Evolutionary conservation across 208 protist genomes (phyloP).

Genomic region (Herpetomonas tarakana): DNA sequence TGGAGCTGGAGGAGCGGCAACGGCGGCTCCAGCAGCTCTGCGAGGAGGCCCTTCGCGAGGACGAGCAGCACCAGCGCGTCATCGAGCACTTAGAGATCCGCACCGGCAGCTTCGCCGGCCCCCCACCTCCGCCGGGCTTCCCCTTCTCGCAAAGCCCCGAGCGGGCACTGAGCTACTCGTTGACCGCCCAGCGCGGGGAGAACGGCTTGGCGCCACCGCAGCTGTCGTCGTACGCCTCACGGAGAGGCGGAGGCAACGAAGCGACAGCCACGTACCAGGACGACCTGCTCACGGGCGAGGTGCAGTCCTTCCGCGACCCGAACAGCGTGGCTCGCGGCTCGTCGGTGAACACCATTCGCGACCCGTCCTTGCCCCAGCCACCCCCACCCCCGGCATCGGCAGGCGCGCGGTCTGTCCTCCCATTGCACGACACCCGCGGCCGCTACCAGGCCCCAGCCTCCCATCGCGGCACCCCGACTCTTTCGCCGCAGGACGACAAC

Average conservation of each 20-base stretch:
- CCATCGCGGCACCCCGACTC: neutral
- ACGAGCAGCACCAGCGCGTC: constrained; percentile 36
- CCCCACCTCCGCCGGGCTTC: neutral
- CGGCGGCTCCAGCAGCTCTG: constrained; percentile 51
- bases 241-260: neutral
- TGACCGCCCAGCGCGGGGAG: neutral
- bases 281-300: constrained; percentile 64
- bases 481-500: constrained; percentile 2
- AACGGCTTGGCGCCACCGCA: constrained; percentile 4
- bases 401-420: neutral
- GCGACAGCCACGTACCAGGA: constrained; percentile 13
- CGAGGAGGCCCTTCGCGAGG: constrained; percentile 49
- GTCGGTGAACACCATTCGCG: constrained; percentile 25
- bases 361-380: neutral
- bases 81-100: constrained; percentile 27
- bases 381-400: constrained; percentile 5
- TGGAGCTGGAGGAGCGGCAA: constrained; percentile 58
- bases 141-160: constrained; percentile 18
- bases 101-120: constrained; percentile 7
- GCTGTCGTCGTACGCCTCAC: constrained; percentile 4
- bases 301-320: constrained; percentile 63
- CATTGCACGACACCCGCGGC: neutral
- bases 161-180: constrained; percentile 8
- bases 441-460: neutral
- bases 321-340: constrained; percentile 46